Base-by-base conservation (phyloP, 805 yeast genomes). In the Ogataea nakhonphanomensis region DNA sequence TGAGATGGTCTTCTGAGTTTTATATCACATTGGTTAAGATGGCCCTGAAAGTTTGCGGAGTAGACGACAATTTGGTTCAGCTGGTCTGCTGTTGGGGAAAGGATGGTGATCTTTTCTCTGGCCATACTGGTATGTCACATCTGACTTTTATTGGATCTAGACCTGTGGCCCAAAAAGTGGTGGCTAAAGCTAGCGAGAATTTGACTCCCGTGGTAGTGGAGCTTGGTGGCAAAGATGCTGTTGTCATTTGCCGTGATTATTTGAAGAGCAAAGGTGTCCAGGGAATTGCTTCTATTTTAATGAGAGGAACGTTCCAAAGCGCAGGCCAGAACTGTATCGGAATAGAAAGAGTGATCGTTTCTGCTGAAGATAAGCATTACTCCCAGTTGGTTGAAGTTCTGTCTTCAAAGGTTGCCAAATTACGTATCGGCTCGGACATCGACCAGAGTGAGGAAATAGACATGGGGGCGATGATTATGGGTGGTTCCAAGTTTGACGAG, bases 271-370 rank as follows among this genome's bases (percentile, higher is more conserved):
- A 65, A 22, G 62, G 66, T 4, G 49, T 76, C 30, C 62, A 70
- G 7, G 64, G 72, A 4, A 66, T 83, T 30, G 81, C 95, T 0
- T 86, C 96, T 11, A 79, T 89, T 20, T 74, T 93, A 28, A 74
- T 93, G 83, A 74, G 99, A 57, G 99, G 99, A 25, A 83, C 96
- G 0, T 93, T 91, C 69, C 99, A 93, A 66, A 84, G 95, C 39
- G 85, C 96, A 0, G 99, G 99, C 9, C 99, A 93, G 65, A 93
- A 93, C 60, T 93, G 99, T 67, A 93, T 93, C 55, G 98, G 99
- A 27, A 85, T 93, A 39, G 99, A 93, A 66, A 74, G 99, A 43
- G 95, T 93, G 6, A 82, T 93, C 47, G 88, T 90, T 26, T 71
- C 87, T 32, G 84, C 84, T 5, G 59, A 54, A 26, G 42, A 39